Percentiles rank a stretch among this genome's conserved stretches.
phyloP scores from a whole-genome alignment of 2,329 filamentous ascomycete species.

The Stemphylium lycopersici region DNA sequence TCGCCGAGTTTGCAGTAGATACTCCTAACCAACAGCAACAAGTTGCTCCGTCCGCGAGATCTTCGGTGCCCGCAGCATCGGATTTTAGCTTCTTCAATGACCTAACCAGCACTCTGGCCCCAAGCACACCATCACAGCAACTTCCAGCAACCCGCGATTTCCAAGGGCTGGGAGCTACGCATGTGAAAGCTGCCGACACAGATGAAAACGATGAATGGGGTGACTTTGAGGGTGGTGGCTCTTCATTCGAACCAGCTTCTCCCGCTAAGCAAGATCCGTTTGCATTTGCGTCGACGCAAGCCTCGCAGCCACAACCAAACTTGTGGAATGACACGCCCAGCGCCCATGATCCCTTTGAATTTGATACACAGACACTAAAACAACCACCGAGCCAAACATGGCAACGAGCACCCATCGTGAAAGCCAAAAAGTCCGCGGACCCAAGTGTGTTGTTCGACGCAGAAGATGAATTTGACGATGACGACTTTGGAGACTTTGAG shows the following conservation, averaged over 20 bases:
- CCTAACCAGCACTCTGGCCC: conserved; percentile 25
- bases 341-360: conserved; percentile 21
- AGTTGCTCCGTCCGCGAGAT: background rate
- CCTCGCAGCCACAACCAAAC: conserved; percentile 17
- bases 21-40: conserved; percentile 24
- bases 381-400: conserved; percentile 24
- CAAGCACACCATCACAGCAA: conserved; percentile 22
- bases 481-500: conserved; percentile 49
- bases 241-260: conserved; percentile 21
- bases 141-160: conserved; percentile 15
- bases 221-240: conserved; percentile 47
- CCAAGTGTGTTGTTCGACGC: conserved; percentile 50
- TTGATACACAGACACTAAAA: conserved; percentile 2
- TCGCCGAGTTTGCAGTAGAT: conserved; percentile 41
- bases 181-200: background rate
- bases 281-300: conserved; percentile 17
- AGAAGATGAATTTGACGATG: conserved; percentile 43
- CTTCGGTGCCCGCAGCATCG: conserved; percentile 16
- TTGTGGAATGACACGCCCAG: conserved; percentile 9
- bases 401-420: conserved; percentile 36
- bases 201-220: conserved; percentile 50
- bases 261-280: conserved; percentile 27
- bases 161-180: background rate
- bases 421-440: conserved; percentile 43
- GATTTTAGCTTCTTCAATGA: conserved; percentile 47